Evolutionary conservation across 805 yeast genomes (phyloP).

Genomic region (Pichia californica): DNA sequence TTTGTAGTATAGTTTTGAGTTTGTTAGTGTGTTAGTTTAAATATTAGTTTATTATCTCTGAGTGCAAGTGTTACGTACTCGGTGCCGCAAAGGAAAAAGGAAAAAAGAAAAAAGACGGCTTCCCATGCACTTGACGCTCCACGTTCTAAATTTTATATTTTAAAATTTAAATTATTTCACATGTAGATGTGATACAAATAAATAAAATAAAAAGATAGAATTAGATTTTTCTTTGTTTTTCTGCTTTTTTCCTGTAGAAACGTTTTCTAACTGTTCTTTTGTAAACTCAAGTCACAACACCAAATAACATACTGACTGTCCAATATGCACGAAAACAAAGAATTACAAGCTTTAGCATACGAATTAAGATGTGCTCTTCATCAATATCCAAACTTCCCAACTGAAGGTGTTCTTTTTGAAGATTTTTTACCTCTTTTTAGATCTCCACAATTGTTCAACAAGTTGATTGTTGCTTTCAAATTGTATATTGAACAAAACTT

Average conservation of each 20-base stretch:
- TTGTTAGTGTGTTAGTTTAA: background rate
- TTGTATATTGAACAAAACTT: conserved; percentile 55
- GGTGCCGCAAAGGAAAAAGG: too few species aligned
- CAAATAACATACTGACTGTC: too few species aligned
- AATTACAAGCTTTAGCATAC: conserved; percentile 30
- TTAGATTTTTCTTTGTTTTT: too few species aligned
- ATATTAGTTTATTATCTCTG: too few species aligned
- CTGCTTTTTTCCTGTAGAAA: background rate
- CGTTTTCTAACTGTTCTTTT: background rate
- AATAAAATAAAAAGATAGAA: too few species aligned
- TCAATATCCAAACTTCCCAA: conserved; percentile 92
- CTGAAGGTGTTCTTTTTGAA: conserved; percentile 88
- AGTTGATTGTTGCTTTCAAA: conserved; percentile 74
- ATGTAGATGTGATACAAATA: too few species aligned
- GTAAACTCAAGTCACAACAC: too few species aligned
- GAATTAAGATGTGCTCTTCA: conserved; percentile 49
- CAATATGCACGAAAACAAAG: conserved; percentile 13
- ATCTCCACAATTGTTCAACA: conserved; percentile 72
- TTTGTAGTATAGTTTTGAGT: background rate
- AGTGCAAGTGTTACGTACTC: too few species aligned
- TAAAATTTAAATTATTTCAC: too few species aligned
- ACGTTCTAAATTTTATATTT: too few species aligned
- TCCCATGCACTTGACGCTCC: too few species aligned
- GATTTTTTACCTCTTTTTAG: conserved; percentile 94
- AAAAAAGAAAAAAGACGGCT: too few species aligned